Evolutionary conservation across 2,329 filamentous ascomycete genomes (phyloP), one percentile per base, ranked within the genome.

Genomic region (Fusarium temperatum): DNA sequence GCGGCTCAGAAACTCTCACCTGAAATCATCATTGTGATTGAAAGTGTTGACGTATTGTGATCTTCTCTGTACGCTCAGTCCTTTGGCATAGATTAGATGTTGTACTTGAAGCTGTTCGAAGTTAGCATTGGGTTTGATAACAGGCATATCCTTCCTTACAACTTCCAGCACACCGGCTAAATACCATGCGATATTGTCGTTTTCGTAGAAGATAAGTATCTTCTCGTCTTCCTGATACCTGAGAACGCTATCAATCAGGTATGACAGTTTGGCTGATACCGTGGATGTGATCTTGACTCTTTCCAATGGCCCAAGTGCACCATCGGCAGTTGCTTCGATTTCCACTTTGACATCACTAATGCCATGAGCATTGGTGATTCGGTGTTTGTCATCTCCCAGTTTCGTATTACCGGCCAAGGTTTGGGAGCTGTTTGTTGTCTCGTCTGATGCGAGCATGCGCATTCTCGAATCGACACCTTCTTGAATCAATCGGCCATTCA

Each of bases 191-290:
- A 93, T 88, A 75, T 97, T 96, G 68, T 96, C 93, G 38, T 93
- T 92, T 69, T 97, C 94, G 80, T 98, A 98, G 81, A 98, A 98
- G 15, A 98, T 89, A 59, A 98, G 90, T 8, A 97, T 96, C 81
- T 98, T 97, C 78, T 98, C 95, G 0, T 88, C 83, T 2, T 86
- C 82, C 60, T 96, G 90, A 70, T 95, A 86, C 59, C 88, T 85
- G 10, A 91, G 81, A 18, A 98, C 90, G 38, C 89, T 87, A 61
- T 95, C 92, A 24, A 98, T 84, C 11, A 98, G 85, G 78, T 98
- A 98, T 6, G 93, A 95, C 6, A 98, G 86, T 81, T 98, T 98
- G 0, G 93, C 91, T 0, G 95, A 98, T 0, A 91, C 90, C 0
- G 95, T 98, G 8, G 94, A 94, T n/a, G 93, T 84, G 26, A 97